Evolutionary conservation across 2,329 filamentous ascomycete genomes (phyloP), one percentile per base, ranked within the genome.

Genomic region (Colletotrichum australisinense): DNA sequence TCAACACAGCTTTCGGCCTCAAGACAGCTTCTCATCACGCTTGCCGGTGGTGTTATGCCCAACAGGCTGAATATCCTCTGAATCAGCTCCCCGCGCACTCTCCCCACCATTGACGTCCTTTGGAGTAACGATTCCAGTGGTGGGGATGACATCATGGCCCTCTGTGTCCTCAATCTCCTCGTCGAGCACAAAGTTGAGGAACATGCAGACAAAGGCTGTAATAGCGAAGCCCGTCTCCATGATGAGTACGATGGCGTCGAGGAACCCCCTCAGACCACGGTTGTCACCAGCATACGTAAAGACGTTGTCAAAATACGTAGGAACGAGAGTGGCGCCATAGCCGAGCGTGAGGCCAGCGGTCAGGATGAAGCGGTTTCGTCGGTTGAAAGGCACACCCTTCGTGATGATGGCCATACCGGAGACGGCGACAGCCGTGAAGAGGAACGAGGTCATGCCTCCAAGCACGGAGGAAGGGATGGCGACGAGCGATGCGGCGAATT

Each of bases 281-380:
- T 95, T 94, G 73, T 86, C 82, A 12, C 93, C 94, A 0, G 81
- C 79, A 79, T 95, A 95, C 4, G 91, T 93, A 80, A 97, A 95
- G 66, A 97, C 90, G 74, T 89, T 87, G 73, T 84, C 81, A 78
- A 94, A 95, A 86, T 93, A 95, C 35, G 83, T 88, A 0, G 90
- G 89, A 2, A 93, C 88, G 0, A 93, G 83, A 0, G 91, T 93
- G 11, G 92, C 92, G 69, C 91, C 91, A 75, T 94, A 94, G 38
- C 94, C 94, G 32, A 96, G 84, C 0, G 93, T 88, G 38, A 97
- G 85, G 0, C 92, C 90, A 0, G 93, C 92, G 0, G 94, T 95
- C 12, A 97, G 87, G 78, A 97, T 94, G 84, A 97, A 97, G 28
- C 94, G 89, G 78, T 93, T 95, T 64, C 94, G 91, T 49, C 94